Evolutionary conservation across 1,284 basidiomycete genomes (phyloP).

Genomic region (Boletus sp.): DNA sequence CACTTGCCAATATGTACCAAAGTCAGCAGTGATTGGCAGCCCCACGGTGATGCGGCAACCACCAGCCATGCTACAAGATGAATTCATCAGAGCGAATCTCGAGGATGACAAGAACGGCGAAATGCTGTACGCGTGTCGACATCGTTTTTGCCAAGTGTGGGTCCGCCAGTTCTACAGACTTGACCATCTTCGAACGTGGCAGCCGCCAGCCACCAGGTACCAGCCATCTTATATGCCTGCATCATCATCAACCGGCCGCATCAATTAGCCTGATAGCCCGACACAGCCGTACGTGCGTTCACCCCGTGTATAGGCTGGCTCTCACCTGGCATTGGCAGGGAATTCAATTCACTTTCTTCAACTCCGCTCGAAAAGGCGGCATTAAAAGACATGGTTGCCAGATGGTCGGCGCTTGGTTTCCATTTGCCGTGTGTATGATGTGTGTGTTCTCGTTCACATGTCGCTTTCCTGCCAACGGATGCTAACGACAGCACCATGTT

Average conservation of each 20-base stretch:
- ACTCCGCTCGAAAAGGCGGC: slow-evolving; percentile 26
- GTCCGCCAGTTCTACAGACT: slow-evolving; percentile 1
- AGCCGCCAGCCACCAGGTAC: slow-evolving; percentile 18
- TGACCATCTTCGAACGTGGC: slow-evolving; percentile 2
- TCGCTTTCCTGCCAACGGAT: too few species aligned
- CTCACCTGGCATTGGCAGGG: slow-evolving; percentile 1
- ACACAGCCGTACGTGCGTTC: slow-evolving; percentile 13
- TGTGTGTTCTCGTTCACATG: slow-evolving; percentile 10
- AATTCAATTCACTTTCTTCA: slow-evolving; percentile 4
- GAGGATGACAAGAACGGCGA: slow-evolving; percentile 1
- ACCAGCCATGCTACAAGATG: not conserved
- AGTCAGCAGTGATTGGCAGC: slow-evolving; percentile 3
- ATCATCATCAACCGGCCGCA: slow-evolving; percentile 17
- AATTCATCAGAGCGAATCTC: not conserved
- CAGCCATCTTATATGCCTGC: slow-evolving; percentile 6
- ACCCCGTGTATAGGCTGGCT: not conserved
- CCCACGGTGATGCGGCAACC: not conserved
- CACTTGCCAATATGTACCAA: not conserved
- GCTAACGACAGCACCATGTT: slow-evolving; percentile 5
- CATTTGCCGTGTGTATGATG: slow-evolving; percentile 25
- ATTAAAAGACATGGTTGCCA: slow-evolving; percentile 6
- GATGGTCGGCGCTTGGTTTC: slow-evolving; percentile 17
- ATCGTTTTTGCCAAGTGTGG: slow-evolving; percentile 8
- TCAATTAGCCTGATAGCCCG: slow-evolving; percentile 8
- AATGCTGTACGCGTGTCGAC: slow-evolving; percentile 7